These are phyloP conservation scores for Penicillium sp. DNA, from an alignment of 2,329 filamentous ascomycete genomes.

Conservation along the genomic window DNA sequence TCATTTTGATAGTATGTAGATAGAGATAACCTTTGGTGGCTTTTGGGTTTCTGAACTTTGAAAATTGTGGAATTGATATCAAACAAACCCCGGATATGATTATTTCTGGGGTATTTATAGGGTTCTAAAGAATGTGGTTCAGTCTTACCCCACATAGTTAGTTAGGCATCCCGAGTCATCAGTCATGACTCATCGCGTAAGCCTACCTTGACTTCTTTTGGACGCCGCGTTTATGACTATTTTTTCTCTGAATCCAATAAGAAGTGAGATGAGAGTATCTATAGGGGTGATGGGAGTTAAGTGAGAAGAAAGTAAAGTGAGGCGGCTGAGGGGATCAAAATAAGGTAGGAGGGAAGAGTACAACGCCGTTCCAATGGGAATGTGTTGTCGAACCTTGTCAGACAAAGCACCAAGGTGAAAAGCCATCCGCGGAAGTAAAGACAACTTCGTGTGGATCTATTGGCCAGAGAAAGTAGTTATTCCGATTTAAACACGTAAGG, in stretches of 20 bases:
- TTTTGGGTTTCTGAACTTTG: neutral
- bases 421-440: neutral
- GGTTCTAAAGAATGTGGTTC: neutral
- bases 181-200: neutral
- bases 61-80: neutral
- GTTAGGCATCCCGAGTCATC: neutral
- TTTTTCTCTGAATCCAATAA: neutral
- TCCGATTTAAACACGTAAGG: neutral
- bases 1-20: neutral
- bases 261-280: neutral
- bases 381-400: neutral
- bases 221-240: neutral
- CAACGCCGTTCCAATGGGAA: no score
- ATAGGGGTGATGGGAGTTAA: neutral
- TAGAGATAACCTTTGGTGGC: neutral
- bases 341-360: neutral
- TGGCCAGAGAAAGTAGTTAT: no score
- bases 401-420: neutral
- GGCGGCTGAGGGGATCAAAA: neutral
- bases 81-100: neutral
- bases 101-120: neutral
- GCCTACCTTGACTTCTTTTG: neutral
- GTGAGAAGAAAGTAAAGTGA: neutral
- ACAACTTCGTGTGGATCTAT: neutral
- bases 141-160: no score